Evolutionary conservation across 1,284 basidiomycete genomes (phyloP).

Genomic region (Cutaneotrichosporon dermatis): DNA sequence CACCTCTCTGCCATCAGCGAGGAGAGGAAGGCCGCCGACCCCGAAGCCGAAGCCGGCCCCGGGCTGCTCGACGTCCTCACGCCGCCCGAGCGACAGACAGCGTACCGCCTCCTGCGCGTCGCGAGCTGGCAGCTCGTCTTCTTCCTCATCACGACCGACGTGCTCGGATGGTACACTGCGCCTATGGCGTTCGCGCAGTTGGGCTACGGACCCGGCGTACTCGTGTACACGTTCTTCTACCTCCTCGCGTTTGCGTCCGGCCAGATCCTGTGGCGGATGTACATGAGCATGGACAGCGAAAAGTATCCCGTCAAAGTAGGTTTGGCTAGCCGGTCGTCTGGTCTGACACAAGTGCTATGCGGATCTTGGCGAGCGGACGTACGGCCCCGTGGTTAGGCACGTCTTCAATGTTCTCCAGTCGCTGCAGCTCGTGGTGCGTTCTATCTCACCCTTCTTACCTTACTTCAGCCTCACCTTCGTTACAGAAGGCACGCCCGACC

Average conservation of each 20-base stretch:
- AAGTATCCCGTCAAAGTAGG: slow-evolving; percentile 11
- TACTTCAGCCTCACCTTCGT: neutral
- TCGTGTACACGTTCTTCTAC: slow-evolving; percentile 22
- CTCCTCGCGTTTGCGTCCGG: slow-evolving; percentile 16
- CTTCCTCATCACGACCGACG: slow-evolving; percentile 23
- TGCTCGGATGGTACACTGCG: slow-evolving; percentile 43
- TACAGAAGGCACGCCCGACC: neutral
- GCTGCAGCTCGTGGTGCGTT: slow-evolving; percentile 12
- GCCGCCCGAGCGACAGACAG: neutral
- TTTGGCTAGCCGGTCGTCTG: too few relatives aligned
- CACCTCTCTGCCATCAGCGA: neutral
- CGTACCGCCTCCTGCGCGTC: slow-evolving; percentile 16
- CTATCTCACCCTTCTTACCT: too few relatives aligned
- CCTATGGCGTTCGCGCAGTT: slow-evolving; percentile 35
- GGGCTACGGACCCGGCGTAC: slow-evolving; percentile 28
- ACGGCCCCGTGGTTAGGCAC: slow-evolving; percentile 8
- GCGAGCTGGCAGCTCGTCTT: slow-evolving; percentile 20
- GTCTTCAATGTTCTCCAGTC: slow-evolving; percentile 16
- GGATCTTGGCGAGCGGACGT: slow-evolving; percentile 21
- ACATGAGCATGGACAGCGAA: slow-evolving; percentile 20
- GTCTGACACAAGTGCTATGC: slow-evolving; percentile 10
- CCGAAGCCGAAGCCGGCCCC: neutral
- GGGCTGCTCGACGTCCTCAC: slow-evolving; percentile 1
- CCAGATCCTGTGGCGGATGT: slow-evolving; percentile 22
- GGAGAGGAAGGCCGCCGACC: neutral